These are phyloP conservation scores for Leccinum aurantiacum DNA, from an alignment of 768 basidiomycete genomes.

Conservation along the genomic window DNA sequence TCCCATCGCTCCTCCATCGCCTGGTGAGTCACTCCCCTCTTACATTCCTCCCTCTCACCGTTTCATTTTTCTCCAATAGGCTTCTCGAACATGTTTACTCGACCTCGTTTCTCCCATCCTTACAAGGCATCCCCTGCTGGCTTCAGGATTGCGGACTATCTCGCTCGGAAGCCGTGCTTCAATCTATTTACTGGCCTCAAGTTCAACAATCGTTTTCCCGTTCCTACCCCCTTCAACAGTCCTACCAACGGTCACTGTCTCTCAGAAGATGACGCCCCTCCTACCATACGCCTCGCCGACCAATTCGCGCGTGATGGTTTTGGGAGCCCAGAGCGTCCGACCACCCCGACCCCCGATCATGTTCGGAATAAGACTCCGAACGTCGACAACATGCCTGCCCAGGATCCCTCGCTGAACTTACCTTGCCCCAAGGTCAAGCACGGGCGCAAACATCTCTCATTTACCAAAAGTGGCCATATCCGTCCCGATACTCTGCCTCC, in stretches of 20 bases:
- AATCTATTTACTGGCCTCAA: slow-evolving; percentile 16
- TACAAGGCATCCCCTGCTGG: slow-evolving; percentile 28
- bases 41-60: background rate
- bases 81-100: slow-evolving; percentile 21
- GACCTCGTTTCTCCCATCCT: slow-evolving; percentile 14
- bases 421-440: slow-evolving; percentile 12
- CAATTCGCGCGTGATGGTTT: background rate
- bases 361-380: background rate
- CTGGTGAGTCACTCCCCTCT: background rate
- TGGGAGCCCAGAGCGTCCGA: background rate
- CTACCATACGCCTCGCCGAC: slow-evolving; percentile 7
- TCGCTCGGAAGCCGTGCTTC: slow-evolving; percentile 22
- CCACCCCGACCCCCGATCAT: background rate
- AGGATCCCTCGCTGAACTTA: background rate
- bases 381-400: background rate
- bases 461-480: background rate
- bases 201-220: slow-evolving; percentile 15
- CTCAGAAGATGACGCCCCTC: slow-evolving; percentile 11
- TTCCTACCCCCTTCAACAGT: slow-evolving; percentile 18
- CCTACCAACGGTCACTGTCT: slow-evolving; percentile 7
- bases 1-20: background rate
- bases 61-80: background rate
- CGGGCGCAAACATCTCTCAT: slow-evolving; percentile 21
- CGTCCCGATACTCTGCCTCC: background rate
- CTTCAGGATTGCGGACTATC: slow-evolving; percentile 22